These are phyloP conservation scores for Fraxinus baroniana DNA, from an alignment of 305 asterid species.

Conservation along the genomic window DNA sequence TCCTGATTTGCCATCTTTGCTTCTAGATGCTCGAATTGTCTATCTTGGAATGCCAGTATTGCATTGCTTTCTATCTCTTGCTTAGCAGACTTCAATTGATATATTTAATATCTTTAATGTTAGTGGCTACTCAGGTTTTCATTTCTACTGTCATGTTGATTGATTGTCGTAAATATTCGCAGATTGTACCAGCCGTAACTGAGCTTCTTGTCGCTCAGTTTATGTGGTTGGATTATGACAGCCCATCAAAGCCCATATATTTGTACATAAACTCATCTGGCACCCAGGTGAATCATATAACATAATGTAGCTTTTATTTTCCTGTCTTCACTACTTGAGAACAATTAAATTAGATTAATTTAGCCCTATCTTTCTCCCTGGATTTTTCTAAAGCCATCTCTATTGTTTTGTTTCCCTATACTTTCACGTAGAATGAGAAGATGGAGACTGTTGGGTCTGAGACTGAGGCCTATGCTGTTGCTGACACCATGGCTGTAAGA, in stretches of 20 bases:
- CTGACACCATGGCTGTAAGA: conserved; percentile 81
- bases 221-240: conserved; percentile 78
- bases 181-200: conserved; percentile 89
- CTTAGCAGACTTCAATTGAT: neutral
- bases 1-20: conserved; percentile 92
- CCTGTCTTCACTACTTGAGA: neutral
- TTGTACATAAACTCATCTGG: conserved; percentile 88
- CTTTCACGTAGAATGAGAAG: conserved; percentile 50
- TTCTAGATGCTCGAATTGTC: conserved; percentile 86
- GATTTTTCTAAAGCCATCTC: neutral
- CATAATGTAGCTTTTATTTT: neutral
- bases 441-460: conserved; percentile 87
- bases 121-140: neutral
- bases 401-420: neutral
- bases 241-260: conserved; percentile 72
- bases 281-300: conserved; percentile 57
- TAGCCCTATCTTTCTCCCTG: neutral
- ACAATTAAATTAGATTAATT: neutral
- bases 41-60: conserved; percentile 94
- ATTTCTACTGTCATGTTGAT: neutral
- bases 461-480: conserved; percentile 79
- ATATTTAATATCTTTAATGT: neutral
- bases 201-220: conserved; percentile 85
- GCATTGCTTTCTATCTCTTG: conserved; percentile 21
- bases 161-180: conserved; percentile 24